Conservation (phyloP, 192 early-diverging fungal species). For the Mortierella claussenii region DNA sequence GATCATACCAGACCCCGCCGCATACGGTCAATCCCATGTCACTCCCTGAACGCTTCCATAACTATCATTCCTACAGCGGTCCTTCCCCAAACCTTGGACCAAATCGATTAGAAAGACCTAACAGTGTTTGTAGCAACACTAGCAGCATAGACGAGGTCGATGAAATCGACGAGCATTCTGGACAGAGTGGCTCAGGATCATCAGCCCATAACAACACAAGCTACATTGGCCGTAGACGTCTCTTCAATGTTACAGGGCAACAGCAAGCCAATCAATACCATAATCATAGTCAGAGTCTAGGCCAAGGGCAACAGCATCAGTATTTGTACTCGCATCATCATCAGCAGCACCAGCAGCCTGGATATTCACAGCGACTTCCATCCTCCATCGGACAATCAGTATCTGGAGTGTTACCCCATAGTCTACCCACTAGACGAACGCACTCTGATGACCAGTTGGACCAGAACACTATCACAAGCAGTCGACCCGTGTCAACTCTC, state of each 20-base stretch:
- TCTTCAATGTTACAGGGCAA: constrained; percentile 10
- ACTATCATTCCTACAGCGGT: constrained; percentile 19
- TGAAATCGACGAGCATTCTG: constrained; percentile 25
- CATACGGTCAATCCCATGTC: constrained; percentile 18
- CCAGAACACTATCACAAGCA: background rate
- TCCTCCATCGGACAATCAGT: constrained; percentile 20
- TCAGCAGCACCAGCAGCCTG: background rate
- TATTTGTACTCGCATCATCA: background rate
- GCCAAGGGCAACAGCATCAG: constrained; percentile 8
- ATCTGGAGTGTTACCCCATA: no score
- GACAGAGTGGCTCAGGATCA: constrained; percentile 30
- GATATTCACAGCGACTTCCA: constrained; percentile 17
- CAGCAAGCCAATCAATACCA: constrained; percentile 21
- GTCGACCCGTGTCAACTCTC: background rate
- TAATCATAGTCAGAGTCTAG: constrained; percentile 1
- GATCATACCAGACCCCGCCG: background rate
- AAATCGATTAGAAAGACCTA: constrained; percentile 26
- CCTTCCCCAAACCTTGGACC: constrained; percentile 14
- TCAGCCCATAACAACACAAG: constrained; percentile 27
- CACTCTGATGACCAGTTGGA: constrained; percentile 34
- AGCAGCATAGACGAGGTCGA: constrained; percentile 45
- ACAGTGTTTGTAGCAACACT: constrained; percentile 43
- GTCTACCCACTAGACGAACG: background rate
- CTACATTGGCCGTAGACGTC: constrained; percentile 28
- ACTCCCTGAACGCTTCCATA: constrained; percentile 39